A percentile compares a stretch with the other conserved stretches of the same genome.
phyloP scores from a whole-genome alignment of 768 basidiomycete genomes.

The Hericium coralloides region DNA sequence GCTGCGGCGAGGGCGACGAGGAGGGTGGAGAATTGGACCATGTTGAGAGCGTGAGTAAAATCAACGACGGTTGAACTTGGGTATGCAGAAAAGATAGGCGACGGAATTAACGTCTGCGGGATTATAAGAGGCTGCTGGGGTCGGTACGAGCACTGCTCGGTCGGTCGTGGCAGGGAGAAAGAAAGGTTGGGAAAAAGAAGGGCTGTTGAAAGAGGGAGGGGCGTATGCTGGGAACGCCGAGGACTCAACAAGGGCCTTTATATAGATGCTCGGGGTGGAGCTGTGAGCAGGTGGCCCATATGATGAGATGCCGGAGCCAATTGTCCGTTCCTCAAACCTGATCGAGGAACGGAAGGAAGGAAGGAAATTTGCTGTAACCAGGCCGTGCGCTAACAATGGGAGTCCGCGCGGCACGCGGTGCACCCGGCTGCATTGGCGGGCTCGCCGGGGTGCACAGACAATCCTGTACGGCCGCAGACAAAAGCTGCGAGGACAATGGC shows the following conservation, averaged over 20 bases:
- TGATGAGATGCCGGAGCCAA: too few species aligned
- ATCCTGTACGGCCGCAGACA: too few species aligned
- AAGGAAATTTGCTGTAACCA: too few species aligned
- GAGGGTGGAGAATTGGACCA: conserved; percentile 24
- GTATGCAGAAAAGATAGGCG: not conserved
- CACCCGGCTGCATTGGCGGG: too few species aligned
- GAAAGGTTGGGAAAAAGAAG: not conserved
- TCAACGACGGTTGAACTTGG: not conserved
- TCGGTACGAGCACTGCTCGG: not conserved
- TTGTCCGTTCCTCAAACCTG: too few species aligned
- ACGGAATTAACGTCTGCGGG: not conserved
- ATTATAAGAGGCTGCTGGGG: not conserved
- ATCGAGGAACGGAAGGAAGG: too few species aligned
- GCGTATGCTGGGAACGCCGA: not conserved
- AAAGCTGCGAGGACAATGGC: too few species aligned
- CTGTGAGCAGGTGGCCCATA: not conserved
- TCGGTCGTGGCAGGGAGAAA: not conserved
- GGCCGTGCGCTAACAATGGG: too few species aligned
- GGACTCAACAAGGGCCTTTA: not conserved
- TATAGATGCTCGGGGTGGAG: not conserved
- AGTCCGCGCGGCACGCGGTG: too few species aligned
- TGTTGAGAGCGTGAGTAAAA: conserved; percentile 13
- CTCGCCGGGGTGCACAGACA: too few species aligned
- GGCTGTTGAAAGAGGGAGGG: not conserved
- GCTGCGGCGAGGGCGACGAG: conserved; percentile 25